Conservation (phyloP, 139 green algal genomes). For the Monoraphidium neglectum region DNA sequence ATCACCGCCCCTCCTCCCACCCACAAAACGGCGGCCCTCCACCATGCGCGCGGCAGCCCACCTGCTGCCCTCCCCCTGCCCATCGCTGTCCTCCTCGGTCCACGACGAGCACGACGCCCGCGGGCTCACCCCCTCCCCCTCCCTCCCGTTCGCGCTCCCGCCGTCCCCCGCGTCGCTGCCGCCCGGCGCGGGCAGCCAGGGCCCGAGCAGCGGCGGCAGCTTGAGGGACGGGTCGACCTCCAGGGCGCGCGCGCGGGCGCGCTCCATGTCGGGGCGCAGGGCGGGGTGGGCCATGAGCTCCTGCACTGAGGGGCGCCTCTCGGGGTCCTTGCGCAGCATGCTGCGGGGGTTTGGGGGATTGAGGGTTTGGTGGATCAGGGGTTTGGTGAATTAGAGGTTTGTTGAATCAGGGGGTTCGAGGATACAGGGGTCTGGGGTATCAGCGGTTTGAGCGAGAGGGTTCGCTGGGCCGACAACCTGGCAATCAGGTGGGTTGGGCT, state of each 20-base stretch:
- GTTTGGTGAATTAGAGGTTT: no score
- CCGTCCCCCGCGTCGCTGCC: background rate
- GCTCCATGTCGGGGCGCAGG: conserved; percentile 28
- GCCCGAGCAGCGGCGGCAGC: conserved; percentile 18
- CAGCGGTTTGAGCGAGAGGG: no score
- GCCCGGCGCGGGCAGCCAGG: background rate
- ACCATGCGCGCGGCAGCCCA: background rate
- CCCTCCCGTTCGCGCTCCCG: background rate
- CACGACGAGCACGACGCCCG: background rate
- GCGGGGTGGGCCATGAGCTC: conserved; percentile 34
- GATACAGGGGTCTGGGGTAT: no score
- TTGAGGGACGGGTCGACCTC: conserved; percentile 22
- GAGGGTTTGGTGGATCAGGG: background rate
- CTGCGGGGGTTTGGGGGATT: conserved; percentile 30
- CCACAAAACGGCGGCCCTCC: no score
- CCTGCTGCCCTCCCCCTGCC: background rate
- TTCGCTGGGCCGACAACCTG: no score
- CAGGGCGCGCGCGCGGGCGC: conserved; percentile 25
- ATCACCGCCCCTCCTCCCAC: no score
- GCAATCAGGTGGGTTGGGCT: no score
- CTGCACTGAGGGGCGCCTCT: conserved; percentile 35
- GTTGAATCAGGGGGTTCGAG: no score
- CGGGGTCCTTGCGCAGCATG: conserved; percentile 57
- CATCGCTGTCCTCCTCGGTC: background rate
- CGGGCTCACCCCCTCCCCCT: background rate